phyloP scores from a whole-genome alignment of 192 early-diverging fungal species.

The Chytriomyces sp. region DNA sequence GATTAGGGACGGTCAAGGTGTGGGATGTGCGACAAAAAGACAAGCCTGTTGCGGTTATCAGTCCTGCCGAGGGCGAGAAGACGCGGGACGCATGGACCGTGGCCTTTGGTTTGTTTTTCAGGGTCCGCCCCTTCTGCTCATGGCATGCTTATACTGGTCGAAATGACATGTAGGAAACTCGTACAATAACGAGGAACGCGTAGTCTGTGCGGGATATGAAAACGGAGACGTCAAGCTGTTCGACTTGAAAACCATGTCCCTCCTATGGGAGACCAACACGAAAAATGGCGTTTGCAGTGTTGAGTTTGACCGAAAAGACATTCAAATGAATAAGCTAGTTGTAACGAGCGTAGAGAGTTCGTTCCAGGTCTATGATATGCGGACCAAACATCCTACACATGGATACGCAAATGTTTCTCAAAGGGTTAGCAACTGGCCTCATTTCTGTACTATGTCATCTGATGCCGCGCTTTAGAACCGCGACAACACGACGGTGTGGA shows the following conservation, averaged over 20 bases:
- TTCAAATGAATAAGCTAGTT: conserved; percentile 57
- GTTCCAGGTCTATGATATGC: conserved; percentile 58
- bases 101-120: conserved; percentile 60
- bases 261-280: conserved; percentile 71
- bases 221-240: conserved; percentile 75
- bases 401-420: conserved; percentile 45
- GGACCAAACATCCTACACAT: conserved; percentile 53
- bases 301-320: conserved; percentile 62
- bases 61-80: conserved; percentile 47
- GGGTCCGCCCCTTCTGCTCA: too few species aligned
- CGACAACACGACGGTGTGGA: conserved; percentile 67
- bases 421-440: conserved; percentile 47
- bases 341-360: conserved; percentile 58
- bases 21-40: conserved; percentile 72
- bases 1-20: conserved; percentile 66
- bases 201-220: conserved; percentile 70
- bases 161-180: conserved; percentile 64
- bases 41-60: conserved; percentile 61
- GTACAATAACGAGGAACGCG: conserved; percentile 56
- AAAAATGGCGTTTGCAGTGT: conserved; percentile 66
- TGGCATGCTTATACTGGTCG: not conserved
- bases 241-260: conserved; percentile 58
- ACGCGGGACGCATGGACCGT: conserved; percentile 69
- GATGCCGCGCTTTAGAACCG: conserved; percentile 24
- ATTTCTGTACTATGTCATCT: too few species aligned